Conservation (phyloP, 78 protist genomes). For the Dictyostelium brefeldianum region DNA sequence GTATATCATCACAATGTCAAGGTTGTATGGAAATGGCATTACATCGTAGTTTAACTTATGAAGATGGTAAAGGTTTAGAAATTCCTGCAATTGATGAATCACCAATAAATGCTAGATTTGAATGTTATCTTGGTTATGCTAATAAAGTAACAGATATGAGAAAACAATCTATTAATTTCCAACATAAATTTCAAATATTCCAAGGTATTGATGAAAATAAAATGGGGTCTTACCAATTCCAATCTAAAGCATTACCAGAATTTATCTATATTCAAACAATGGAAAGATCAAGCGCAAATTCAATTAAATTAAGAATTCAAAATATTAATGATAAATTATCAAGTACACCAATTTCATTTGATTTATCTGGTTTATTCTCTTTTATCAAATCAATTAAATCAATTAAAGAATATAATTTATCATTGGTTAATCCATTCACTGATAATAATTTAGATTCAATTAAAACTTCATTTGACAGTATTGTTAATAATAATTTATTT, state of each 20-base stretch:
- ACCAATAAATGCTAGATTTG: not conserved
- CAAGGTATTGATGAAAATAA: not conserved
- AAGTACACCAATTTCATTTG: not conserved
- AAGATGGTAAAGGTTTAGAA: constrained; percentile 41
- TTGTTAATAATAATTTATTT: not conserved
- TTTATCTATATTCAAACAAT: constrained; percentile 16
- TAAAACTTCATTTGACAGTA: not conserved
- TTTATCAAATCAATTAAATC: not conserved
- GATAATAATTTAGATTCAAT: constrained; percentile 18
- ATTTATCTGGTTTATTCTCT: not conserved
- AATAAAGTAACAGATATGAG: not conserved
- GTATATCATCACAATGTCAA: not conserved
- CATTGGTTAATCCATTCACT: not conserved
- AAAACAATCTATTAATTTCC: not conserved
- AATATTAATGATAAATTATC: not conserved
- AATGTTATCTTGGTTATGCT: not conserved
- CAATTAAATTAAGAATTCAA: constrained; percentile 5
- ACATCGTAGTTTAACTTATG: constrained; percentile 9
- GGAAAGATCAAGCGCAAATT: not conserved
- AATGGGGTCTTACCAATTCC: not conserved
- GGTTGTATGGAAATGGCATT: constrained; percentile 14
- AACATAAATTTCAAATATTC: constrained; percentile 7
- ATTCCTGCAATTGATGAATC: constrained; percentile 31
- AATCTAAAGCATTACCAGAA: constrained; percentile 7
- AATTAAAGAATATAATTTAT: constrained; percentile 3